phyloP scores from a whole-genome alignment of 306 rosid genomes.

The Vicia sativa region DNA sequence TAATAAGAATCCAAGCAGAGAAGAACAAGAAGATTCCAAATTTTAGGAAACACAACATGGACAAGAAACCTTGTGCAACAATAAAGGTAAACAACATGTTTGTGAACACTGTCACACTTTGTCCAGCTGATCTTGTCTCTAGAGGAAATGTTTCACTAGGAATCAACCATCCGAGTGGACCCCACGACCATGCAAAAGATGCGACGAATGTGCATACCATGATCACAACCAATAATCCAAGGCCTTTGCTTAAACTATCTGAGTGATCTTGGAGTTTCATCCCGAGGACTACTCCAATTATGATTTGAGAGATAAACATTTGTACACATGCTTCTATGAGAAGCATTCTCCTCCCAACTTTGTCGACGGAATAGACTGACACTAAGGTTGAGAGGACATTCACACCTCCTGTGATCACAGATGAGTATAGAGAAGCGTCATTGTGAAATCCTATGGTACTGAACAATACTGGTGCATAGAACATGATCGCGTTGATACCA shows the following conservation, averaged over 20 bases:
- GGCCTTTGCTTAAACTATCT: constrained; percentile 33
- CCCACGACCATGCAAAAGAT: constrained; percentile 82
- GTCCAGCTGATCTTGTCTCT: constrained; percentile 65
- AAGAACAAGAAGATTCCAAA: constrained; percentile 63
- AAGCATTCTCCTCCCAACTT: constrained; percentile 51
- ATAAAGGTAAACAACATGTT: constrained; percentile 71
- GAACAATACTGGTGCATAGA: constrained; percentile 71
- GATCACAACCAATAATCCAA: constrained; percentile 54
- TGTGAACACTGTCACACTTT: constrained; percentile 56
- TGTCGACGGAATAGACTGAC: constrained; percentile 56
- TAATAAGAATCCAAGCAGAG: constrained; percentile 51
- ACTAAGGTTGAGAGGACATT: constrained; percentile 62
- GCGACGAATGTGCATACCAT: constrained; percentile 65
- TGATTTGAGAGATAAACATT: constrained; percentile 62
- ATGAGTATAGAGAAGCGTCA: constrained; percentile 60
- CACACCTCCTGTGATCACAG: constrained; percentile 68
- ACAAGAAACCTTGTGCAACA: constrained; percentile 62
- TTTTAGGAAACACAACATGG: constrained; percentile 60
- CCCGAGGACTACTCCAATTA: constrained; percentile 54
- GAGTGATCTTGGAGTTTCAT: constrained; percentile 47
- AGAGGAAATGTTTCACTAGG: constrained; percentile 69
- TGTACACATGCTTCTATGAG: constrained; percentile 65
- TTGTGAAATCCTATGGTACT: constrained; percentile 51
- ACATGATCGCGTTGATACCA: constrained; percentile 72
- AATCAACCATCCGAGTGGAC: constrained; percentile 75